Evolutionary conservation across 495 filamentous ascomycete species (phyloP).

Genomic region (Aspergillus nidulans): DNA sequence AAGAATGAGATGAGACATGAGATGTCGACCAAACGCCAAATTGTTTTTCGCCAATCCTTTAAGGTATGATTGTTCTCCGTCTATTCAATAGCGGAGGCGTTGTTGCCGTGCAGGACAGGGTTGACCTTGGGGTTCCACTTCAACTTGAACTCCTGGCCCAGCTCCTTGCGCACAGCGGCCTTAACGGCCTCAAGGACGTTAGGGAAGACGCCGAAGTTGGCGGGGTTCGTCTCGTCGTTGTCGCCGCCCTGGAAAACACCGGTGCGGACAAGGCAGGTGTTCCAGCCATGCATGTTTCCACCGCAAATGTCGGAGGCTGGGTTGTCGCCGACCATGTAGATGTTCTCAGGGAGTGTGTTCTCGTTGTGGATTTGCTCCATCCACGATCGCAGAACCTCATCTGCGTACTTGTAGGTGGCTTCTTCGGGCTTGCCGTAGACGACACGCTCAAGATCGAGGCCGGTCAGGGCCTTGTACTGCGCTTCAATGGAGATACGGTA

Average conservation of each 20-base stretch:
- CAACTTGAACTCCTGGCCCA: constrained; percentile 54
- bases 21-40: constrained; percentile 11
- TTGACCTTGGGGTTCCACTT: constrained; percentile 59
- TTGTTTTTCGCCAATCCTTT: constrained; percentile 14
- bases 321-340: constrained; percentile 84
- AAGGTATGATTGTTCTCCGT: too few species aligned
- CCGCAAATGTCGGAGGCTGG: constrained; percentile 74
- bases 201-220: constrained; percentile 53
- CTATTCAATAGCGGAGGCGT: constrained; percentile 52
- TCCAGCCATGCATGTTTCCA: constrained; percentile 80
- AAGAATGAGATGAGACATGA: not conserved
- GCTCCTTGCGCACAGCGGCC: constrained; percentile 50
- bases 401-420: constrained; percentile 77
- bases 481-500: constrained; percentile 76
- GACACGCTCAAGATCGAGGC: constrained; percentile 72
- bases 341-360: constrained; percentile 61
- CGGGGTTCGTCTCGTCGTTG: constrained; percentile 54
- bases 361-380: constrained; percentile 74
- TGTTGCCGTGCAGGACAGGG: constrained; percentile 56
- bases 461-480: constrained; percentile 72
- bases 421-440: constrained; percentile 79
- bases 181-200: constrained; percentile 54
- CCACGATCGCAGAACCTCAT: constrained; percentile 69
- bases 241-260: constrained; percentile 57
- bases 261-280: constrained; percentile 64